Evolutionary conservation across 306 rosid genomes (phyloP).

Genomic region (Senna tora): DNA sequence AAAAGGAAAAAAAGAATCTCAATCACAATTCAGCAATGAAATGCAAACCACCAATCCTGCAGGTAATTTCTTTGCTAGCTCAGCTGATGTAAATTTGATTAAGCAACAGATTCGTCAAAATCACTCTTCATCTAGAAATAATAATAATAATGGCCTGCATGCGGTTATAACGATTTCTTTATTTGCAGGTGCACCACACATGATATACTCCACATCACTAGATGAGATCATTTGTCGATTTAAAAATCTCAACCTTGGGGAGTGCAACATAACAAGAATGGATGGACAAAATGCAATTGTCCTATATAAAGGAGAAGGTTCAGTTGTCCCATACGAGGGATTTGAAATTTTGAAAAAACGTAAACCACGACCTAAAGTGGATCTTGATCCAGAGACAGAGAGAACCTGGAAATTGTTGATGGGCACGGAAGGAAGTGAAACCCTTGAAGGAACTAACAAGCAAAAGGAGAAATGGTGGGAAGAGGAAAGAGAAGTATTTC

Average conservation of each 20-base stretch:
- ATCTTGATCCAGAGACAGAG: slow-evolving; percentile 86
- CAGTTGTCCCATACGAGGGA: slow-evolving; percentile 63
- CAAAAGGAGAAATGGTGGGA: slow-evolving; percentile 90
- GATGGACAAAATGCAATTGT: slow-evolving; percentile 68
- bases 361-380: slow-evolving; percentile 80
- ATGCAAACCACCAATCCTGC: slow-evolving; percentile 30
- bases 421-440: slow-evolving; percentile 72
- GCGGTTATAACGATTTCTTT: slow-evolving; percentile 32
- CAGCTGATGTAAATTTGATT: slow-evolving; percentile 41
- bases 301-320: slow-evolving; percentile 62
- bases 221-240: slow-evolving; percentile 53
- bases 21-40: slow-evolving; percentile 34
- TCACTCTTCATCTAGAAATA: slow-evolving; percentile 28
- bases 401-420: slow-evolving; percentile 89
- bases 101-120: slow-evolving; percentile 40
- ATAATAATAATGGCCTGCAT: slow-evolving; percentile 1
- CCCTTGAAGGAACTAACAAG: slow-evolving; percentile 56
- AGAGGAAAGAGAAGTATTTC: slow-evolving; percentile 81
- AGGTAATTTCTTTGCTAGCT: slow-evolving; percentile 38
- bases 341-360: slow-evolving; percentile 51
- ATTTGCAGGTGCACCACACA: slow-evolving; percentile 55
- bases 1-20: slow-evolving; percentile 36
- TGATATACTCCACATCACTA: slow-evolving; percentile 29
- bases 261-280: slow-evolving; percentile 38
- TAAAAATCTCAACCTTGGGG: slow-evolving; percentile 55